These are phyloP conservation scores for Paramecium octaurelia DNA, from an alignment of 73 alveolate species.

Conservation along the genomic window DNA sequence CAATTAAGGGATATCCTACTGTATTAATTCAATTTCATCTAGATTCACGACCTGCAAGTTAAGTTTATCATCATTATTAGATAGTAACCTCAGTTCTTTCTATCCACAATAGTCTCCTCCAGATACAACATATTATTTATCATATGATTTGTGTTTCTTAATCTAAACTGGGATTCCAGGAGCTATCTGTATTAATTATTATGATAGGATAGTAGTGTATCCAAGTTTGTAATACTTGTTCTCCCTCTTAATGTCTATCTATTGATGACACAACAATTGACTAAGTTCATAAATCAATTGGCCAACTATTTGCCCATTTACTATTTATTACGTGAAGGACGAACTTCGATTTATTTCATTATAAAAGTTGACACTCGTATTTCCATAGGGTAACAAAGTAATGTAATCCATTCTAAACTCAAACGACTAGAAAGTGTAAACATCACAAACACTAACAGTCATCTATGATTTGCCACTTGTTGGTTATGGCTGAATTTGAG, in stretches of 20 bases:
- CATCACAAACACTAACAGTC: conserved; percentile 33
- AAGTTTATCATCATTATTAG: neutral
- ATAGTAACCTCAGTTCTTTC: neutral
- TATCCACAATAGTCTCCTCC: conserved; percentile 62
- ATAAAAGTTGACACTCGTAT: neutral
- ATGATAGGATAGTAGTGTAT: neutral
- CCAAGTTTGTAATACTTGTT: neutral
- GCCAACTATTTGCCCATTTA: neutral
- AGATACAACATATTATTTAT: neutral
- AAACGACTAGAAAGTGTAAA: neutral
- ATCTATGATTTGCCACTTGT: conserved; percentile 39
- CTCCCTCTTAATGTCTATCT: neutral
- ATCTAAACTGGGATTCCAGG: conserved; percentile 37
- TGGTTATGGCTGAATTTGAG: conserved; percentile 7
- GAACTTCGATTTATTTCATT: neutral
- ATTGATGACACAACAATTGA: neutral
- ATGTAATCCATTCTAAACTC: conserved; percentile 54
- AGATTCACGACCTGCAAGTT: neutral
- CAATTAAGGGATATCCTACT: neutral
- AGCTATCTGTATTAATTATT: neutral
- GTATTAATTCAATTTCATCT: conserved; percentile 41
- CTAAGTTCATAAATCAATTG: neutral
- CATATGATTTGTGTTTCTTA: conserved; percentile 18
- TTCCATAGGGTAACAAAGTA: conserved; percentile 49
- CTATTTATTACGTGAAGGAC: conserved; percentile 43